phyloP scores from a whole-genome alignment of 169 alveolate genomes.

The Plasmodium malariae region DNA sequence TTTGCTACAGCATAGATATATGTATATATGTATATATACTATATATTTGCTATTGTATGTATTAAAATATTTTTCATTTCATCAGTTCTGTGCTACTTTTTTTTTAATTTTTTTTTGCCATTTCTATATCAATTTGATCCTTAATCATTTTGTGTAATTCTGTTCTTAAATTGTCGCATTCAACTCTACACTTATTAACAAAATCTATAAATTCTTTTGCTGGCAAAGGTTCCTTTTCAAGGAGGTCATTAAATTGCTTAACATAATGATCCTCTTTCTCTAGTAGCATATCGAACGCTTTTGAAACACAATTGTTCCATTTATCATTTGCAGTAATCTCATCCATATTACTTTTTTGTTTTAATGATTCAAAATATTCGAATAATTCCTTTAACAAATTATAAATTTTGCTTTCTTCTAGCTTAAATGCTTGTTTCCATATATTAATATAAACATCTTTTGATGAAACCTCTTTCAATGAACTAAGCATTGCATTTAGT shows the following conservation, averaged over 20 bases:
- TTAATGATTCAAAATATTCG: constrained; percentile 7
- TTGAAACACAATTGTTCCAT: constrained; percentile 4
- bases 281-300: neutral
- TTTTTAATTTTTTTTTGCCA: neutral
- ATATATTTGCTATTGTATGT: too few species aligned
- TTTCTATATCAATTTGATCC: neutral
- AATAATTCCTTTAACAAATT: neutral
- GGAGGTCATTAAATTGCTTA: neutral
- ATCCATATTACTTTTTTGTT: neutral
- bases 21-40: too few species aligned
- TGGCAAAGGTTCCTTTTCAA: neutral
- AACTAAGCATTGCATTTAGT: neutral
- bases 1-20: too few species aligned
- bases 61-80: too few species aligned
- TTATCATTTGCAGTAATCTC: neutral
- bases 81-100: neutral
- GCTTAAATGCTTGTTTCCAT: constrained; percentile 6
- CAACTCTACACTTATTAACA: neutral
- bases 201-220: constrained; percentile 8
- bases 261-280: constrained; percentile 3
- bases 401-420: neutral
- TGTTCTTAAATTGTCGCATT: neutral
- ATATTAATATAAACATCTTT: constrained; percentile 4
- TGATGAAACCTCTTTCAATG: constrained; percentile 2
- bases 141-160: neutral